Base-by-base conservation (phyloP, 23 red algal genomes). In the Rhodosorus marinus region DNA sequence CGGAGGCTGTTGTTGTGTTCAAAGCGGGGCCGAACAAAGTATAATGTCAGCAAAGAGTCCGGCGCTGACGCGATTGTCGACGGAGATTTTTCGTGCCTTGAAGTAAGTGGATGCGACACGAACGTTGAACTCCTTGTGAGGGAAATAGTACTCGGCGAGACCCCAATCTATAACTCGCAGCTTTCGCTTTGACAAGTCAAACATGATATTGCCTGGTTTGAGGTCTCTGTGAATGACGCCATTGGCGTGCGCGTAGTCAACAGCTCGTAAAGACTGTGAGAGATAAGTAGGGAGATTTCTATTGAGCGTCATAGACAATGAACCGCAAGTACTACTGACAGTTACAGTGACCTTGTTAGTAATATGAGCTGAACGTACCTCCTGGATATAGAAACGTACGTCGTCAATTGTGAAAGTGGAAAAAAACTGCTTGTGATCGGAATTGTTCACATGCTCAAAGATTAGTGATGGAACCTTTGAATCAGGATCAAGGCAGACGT, bases 151-250 rank as follows among this genome's bases (percentile, higher is more conserved):
- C 72, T 98, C 90, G 31, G 90, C 90, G 7, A 98, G 90, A 26
- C 90, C 90, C 90, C 90, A 98, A 54, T 98, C 90, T 33, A 98
- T 98, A 27, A 98, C 49, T 4, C 90, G 70, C 1, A 85, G 56
- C 58, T 79, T 65, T 26, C 68, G 72, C 20, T 46, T 69, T 25
- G 66, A 67, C 47, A 75, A 67, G 48, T 98, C 81, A 51, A 98
- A 72, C 29, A 98, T 77, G 35, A 98, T 76, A 24, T 98, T 98
- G 57, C 86, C 79, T n/a, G 90, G 79, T 56, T 98, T 98, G 59
- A 98, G 79, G 55, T 98, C 90, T 26, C 90, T 72, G 55, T 98
- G 90, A 79, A 98, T 98, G 19, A 98, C 65, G 26, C 90, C 90
- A 35, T 83, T 98, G 36, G 59, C 60, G 36, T 98, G 90, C 17